Evolutionary conservation across 2,329 filamentous ascomycete species (phyloP), one percentile per base, ranked within the genome.

Genomic region (Phymatotrichopsis omnivora): DNA sequence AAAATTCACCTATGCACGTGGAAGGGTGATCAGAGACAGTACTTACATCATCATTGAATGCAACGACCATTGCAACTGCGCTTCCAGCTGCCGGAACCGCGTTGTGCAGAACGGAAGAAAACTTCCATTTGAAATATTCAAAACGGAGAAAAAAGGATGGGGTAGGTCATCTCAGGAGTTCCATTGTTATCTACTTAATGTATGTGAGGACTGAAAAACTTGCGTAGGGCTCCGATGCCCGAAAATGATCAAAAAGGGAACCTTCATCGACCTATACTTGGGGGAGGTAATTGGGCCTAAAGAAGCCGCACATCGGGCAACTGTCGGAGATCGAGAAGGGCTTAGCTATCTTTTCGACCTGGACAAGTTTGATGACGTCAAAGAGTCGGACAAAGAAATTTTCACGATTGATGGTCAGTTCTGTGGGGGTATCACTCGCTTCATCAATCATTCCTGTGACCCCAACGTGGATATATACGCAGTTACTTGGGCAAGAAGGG

Each of bases 361-460:
- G 1, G 85, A 93, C 67, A 91, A 91, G 60, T 89, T 87, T 60
- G 74, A 69, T 1, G 72, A 81, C 43, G 51, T 61, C 0, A 53
- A 60, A 0, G 53, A 61, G 7, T 60, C 57, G 3, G 56, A 66
- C 0, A 59, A 48, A 22, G 37, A 12, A 28, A 55, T 64, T 6
- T 72, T 68, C 46, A 66, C 71, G 0, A 65, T 74, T 0, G 71
- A 75, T 42, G 85, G 85, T 8, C 79, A 87, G 60, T 82, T 81
- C 61, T 76, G 80, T 68, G 82, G 83, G 1, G 82, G 82, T 0
- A 81, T 82, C 0, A 84, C 82, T 0, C 74, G 83, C 2, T 91
- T 89, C 62, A 82, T 89, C 61, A 91, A 91, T 57, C 84, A 91
- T 61, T 82, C 75, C 2, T 89, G 84, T 60, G 74, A 83, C 4